Evolutionary conservation across 768 basidiomycete species (phyloP), one percentile per base, ranked within the genome.

Genomic region (Wakefieldia striispora): DNA sequence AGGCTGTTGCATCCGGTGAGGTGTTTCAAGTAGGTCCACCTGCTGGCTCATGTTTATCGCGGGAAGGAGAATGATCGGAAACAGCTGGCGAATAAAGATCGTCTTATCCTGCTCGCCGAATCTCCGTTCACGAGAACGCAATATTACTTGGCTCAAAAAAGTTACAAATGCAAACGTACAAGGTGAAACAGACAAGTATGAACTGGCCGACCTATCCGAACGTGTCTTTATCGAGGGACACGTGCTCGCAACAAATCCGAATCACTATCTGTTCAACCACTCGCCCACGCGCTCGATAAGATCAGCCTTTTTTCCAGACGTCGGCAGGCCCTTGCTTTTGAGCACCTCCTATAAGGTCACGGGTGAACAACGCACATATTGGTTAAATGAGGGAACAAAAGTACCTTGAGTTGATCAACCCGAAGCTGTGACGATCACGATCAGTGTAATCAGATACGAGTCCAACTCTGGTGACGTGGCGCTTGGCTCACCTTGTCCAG

Each of bases 361-460:
- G 36, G 31, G 42, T 44, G 29, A 46, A 39, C 11, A 35, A 49
- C 29, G 17, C 2, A 10, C 10, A 27, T 19, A 11, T 33, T 3
- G 0, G 12, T 5, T 19, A 49, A 35, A 29, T 31, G 20, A 12
- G 17, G 40, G 38, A 55, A 37, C 12, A 14, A 48, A 53, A 74
- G 49, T 53, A 86, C 88, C 79, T 87, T 91, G 41, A 92, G 73
- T 59, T 89, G 85, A 66, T 87, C 86, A 53, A 89, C 84, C 16
- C 80, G 82, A 54, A 91, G 73, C 89, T 91, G 61, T 47, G 55
- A 50, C 20, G 27, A 47, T 49, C 7, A 54, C 50, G 14, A 29
- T 27, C n/a, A 9, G 19, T 44, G 35, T 16, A 8, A 40, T 56
- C n/a, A 61, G 45, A 53, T 14, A 40, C 40, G 12, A 16, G 29